Evolutionary conservation across 2,329 filamentous ascomycete genomes (phyloP), one percentile per base, ranked within the genome.

Genomic region (Colletotrichum navitas): DNA sequence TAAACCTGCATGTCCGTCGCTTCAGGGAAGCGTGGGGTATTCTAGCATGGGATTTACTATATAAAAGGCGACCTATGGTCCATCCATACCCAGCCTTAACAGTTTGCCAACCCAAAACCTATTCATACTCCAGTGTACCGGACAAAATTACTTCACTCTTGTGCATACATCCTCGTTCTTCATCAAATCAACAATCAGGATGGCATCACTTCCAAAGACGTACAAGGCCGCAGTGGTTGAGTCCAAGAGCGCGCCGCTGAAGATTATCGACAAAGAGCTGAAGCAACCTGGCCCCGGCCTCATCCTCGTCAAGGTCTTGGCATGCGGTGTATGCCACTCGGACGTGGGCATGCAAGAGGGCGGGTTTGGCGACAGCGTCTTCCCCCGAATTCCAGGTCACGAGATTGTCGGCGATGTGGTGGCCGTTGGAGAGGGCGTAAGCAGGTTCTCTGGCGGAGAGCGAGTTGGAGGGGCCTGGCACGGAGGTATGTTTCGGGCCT

Each of bases 281-380:
- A 83, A 86, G 70, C 78, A 83, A 43, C 91, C 91, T 1, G 81
- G 84, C 8, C 78, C 83, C 0, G 86, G 87, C 24, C 84, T 93
- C 76, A 82, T 94, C 3, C 86, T 94, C 34, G 85, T 93, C 79
- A 94, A 94, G 79, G 87, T 93, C 3, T 83, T 90, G 11, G 92
- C 92, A 7, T 93, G 90, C 75, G 92, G 92, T 54, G 87, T 95
- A 60, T 94, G 92, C 80, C 90, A 90, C 78, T 88, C 86, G 0
- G 92, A 94, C 75, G 72, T 81, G 26, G 80, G 79, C 64, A 80
- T 87, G 1, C 82, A 85, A 61, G 58, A 77, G 3, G 89, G 89
- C 32, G 76, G 80, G 5, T 81, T 91, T 54, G 88, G 88, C 14
- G 85, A 88, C 54, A 76, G 36, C 11, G 43, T 85, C 26, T 91